Evolutionary conservation across 179 eudicot species (phyloP), one percentile per base, ranked within the genome.

Genomic region (Gypsophila paniculata): DNA sequence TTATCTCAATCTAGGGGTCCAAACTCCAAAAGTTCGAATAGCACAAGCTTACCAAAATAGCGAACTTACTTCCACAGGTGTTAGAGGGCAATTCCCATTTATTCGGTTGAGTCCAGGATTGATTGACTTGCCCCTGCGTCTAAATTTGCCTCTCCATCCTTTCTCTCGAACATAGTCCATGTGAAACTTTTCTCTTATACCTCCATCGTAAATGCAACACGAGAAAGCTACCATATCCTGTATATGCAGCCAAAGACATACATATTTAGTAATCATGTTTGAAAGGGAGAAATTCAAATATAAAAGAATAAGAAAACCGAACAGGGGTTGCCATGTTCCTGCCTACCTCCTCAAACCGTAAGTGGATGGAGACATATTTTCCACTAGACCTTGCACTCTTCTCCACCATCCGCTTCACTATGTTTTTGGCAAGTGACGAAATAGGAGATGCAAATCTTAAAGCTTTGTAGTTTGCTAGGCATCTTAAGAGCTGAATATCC

Each of bases 341-440:
- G 25, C 21, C 10, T 82, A 91, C 97, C 97, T 91, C 97, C 82
- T 91, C 96, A 80, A 91, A 91, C 14, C 97, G 91, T 66, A 91
- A 90, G 77, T 91, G 97, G 65, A 91, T 73, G 11, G 97, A 86
- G 42, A 89, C 77, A 63, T 87, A 91, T 73, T 86, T 87, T 62
- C 97, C 91, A n/a, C 82, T 79, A 17, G 79, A 76, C 71, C 23
- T 75, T 62, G 83, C 66, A 78, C 91, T 91, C 87, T 81, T 88
- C 59, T 75, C 73, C 70, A 76, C 81, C 89, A 91, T 85, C 65
- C 86, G 71, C 54, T 80, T 82, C 67, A 89, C 82, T 69, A 91
- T 22, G 71, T 73, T 75, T 51, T 79, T 85, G 18, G 89, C 92
- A 63, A 91, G 85, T 53, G 76, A 63, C 72, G 83, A 83, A 25